phyloP scores from a whole-genome alignment of 345 rosid species.

The Brassica cretica region DNA sequence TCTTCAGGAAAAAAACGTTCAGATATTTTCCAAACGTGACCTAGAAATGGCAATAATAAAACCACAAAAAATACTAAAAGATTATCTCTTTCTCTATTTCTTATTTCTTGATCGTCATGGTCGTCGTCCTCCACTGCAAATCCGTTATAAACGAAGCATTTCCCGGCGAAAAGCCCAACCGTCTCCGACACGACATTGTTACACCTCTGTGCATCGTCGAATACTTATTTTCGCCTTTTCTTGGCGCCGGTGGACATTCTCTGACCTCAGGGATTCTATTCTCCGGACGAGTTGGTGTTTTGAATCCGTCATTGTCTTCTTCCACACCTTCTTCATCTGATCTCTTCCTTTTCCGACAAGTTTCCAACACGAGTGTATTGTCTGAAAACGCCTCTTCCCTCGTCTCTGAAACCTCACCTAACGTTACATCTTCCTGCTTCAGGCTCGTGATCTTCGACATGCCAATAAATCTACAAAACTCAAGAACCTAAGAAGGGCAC shows the following conservation, averaged over 20 bases:
- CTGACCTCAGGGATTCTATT: constrained; percentile 36
- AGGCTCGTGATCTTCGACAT: constrained; percentile 17
- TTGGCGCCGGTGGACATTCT: constrained; percentile 43
- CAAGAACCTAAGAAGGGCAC: neutral
- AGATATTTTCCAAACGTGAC: constrained; percentile 44
- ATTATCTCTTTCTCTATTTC: neutral
- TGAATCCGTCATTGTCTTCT: constrained; percentile 36
- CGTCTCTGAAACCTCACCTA: neutral
- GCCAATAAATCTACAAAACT: constrained; percentile 10
- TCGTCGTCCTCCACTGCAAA: constrained; percentile 38
- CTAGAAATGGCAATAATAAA: constrained; percentile 14
- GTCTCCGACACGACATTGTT: constrained; percentile 29
- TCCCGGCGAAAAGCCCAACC: constrained; percentile 31
- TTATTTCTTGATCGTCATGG: constrained; percentile 34
- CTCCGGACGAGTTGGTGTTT: constrained; percentile 41
- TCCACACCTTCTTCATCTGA: constrained; percentile 15
- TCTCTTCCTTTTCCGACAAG: constrained; percentile 38
- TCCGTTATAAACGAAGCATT: constrained; percentile 24
- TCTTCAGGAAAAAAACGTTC: constrained; percentile 29
- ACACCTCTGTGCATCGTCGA: constrained; percentile 7
- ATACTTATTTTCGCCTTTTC: constrained; percentile 2
- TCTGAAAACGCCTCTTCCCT: constrained; percentile 13
- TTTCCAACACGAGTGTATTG: constrained; percentile 8
- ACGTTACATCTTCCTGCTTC: constrained; percentile 18
- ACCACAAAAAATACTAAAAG: neutral